A percentile compares a stretch with the other conserved stretches of the same genome.
Conservation (phyloP, 2,329 filamentous ascomycete genomes). For the Acephala macrosclerotiorum region DNA sequence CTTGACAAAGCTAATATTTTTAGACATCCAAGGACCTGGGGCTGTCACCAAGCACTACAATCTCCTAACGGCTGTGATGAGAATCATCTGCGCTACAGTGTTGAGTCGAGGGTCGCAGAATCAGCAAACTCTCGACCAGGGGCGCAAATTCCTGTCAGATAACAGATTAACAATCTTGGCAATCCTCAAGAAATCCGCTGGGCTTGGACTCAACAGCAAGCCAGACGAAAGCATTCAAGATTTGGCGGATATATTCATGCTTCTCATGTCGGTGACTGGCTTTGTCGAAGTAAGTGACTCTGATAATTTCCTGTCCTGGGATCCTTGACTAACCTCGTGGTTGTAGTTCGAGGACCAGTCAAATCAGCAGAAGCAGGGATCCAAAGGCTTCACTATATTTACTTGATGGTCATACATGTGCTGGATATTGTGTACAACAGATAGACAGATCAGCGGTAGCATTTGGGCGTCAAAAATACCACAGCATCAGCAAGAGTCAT, state of each 20-base stretch:
- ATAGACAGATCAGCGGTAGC: constrained; percentile 21
- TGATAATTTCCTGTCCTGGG: background rate
- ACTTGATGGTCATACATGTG: constrained; percentile 25
- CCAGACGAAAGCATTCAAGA: constrained; percentile 72
- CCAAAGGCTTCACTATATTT: constrained; percentile 36
- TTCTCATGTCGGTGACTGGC: constrained; percentile 81
- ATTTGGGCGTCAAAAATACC: constrained; percentile 3
- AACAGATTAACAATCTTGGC: constrained; percentile 86
- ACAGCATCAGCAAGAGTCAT: background rate
- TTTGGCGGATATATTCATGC: constrained; percentile 83
- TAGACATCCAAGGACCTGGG: constrained; percentile 42
- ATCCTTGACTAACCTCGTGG: constrained; percentile 6
- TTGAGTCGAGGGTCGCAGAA: constrained; percentile 85
- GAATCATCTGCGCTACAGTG: constrained; percentile 83
- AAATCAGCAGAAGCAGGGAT: constrained; percentile 33
- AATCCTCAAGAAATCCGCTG: constrained; percentile 88
- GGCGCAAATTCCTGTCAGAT: constrained; percentile 79
- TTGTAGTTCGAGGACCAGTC: constrained; percentile 50
- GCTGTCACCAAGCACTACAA: constrained; percentile 62
- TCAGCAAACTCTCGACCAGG: constrained; percentile 73
- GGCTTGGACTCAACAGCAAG: constrained; percentile 63
- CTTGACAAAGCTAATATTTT: constrained; percentile 20
- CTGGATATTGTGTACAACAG: constrained; percentile 26
- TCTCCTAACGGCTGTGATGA: constrained; percentile 79
- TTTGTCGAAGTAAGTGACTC: constrained; percentile 79